phyloP scores from a whole-genome alignment of 495 filamentous ascomycete genomes.

The Hypomontagnella submonticulosa region DNA sequence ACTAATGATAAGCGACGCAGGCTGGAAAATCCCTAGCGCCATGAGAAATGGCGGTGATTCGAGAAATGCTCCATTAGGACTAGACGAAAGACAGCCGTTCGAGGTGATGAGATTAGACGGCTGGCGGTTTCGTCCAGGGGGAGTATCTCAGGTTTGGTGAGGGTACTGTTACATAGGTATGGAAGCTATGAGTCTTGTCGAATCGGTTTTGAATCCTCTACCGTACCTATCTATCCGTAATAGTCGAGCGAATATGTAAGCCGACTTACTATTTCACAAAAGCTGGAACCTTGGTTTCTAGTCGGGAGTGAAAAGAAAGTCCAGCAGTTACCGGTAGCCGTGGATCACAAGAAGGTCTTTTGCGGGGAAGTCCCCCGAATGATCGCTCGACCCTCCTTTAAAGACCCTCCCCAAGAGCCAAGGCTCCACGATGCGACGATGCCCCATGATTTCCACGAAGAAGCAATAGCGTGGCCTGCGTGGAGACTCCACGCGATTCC shows the following conservation, averaged over 20 bases:
- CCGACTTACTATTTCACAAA: constrained; percentile 15
- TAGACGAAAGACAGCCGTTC: constrained; percentile 10
- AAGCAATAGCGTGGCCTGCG: constrained; percentile 28
- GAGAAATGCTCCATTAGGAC: constrained; percentile 22
- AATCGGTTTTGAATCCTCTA: background rate
- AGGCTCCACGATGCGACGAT: constrained; percentile 38
- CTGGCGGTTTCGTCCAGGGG: constrained; percentile 15
- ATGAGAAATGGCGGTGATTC: constrained; percentile 39
- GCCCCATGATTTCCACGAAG: constrained; percentile 37
- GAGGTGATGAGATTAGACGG: constrained; percentile 28
- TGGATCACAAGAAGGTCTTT: constrained; percentile 29
- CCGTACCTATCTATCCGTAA: background rate
- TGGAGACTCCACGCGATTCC: constrained; percentile 41
- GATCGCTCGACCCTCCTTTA: constrained; percentile 11
- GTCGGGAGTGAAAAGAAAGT: constrained; percentile 4
- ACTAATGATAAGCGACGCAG: constrained; percentile 26
- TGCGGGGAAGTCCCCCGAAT: constrained; percentile 34
- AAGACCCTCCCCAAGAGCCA: constrained; percentile 9
- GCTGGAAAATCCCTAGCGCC: constrained; percentile 8
- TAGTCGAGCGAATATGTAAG: background rate
- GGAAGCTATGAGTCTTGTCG: background rate
- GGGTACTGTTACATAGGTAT: background rate
- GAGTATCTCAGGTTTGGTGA: no score
- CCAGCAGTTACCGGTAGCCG: constrained; percentile 25
- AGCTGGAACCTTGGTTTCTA: constrained; percentile 19